A percentile compares a stretch with the other conserved stretches of the same genome.
These are phyloP conservation scores for Alternaria postmessia DNA, from an alignment of 2,329 filamentous ascomycete genomes.

Conservation along the genomic window DNA sequence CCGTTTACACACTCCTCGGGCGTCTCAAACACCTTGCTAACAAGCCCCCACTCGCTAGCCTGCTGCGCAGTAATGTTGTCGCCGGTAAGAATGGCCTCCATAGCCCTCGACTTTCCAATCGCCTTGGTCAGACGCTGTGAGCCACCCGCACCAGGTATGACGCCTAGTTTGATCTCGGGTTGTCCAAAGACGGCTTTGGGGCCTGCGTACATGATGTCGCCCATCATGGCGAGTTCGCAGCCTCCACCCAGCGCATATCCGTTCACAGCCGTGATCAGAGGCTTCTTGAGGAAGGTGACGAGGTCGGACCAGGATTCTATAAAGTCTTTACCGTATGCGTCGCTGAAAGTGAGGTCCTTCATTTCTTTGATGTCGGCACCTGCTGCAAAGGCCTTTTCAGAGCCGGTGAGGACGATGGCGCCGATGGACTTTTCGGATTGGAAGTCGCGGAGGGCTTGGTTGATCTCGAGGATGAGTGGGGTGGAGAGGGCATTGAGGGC, in stretches of 20 bases:
- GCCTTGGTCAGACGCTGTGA: constrained; percentile 85
- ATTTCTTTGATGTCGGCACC: constrained; percentile 99
- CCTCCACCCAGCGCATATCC: constrained; percentile 94
- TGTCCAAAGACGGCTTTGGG: constrained; percentile 89
- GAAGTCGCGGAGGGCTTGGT: constrained; percentile 47
- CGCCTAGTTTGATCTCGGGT: constrained; percentile 94
- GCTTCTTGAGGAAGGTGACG: constrained; percentile 86
- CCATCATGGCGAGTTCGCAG: constrained; percentile 98
- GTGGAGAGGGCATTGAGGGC: constrained; percentile 93
- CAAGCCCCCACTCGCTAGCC: constrained; percentile 89
- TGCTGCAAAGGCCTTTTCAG: constrained; percentile 77
- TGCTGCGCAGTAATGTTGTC: constrained; percentile 81
- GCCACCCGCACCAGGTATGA: constrained; percentile 90
- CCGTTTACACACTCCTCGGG: constrained; percentile 84
- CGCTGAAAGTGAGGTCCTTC: constrained; percentile 87
- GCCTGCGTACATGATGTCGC: constrained; percentile 91
- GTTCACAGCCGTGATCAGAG: constrained; percentile 91
- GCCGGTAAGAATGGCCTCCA: constrained; percentile 58
- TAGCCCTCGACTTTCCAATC: constrained; percentile 56
- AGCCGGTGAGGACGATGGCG: constrained; percentile 78
- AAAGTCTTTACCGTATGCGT: constrained; percentile 88
- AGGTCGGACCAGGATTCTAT: constrained; percentile 94
- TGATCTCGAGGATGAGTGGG: constrained; percentile 86
- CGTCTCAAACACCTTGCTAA: constrained; percentile 79
- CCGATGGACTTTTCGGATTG: constrained; percentile 44